phyloP scores from a whole-genome alignment of 139 green algal genomes.

The Auxenochlorella protothecoides region DNA sequence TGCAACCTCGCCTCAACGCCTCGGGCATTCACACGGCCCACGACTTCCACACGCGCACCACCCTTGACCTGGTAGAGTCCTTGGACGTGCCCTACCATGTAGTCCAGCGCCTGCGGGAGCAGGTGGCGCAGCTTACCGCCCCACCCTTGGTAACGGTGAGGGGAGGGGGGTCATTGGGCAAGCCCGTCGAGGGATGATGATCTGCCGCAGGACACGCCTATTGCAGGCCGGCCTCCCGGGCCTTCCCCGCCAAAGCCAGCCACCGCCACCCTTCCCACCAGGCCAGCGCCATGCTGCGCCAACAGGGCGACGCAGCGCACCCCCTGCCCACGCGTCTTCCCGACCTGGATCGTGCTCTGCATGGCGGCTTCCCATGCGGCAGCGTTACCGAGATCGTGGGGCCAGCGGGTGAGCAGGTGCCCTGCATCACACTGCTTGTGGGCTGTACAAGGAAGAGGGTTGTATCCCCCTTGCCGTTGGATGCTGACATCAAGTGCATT shows the following conservation, averaged over 20 bases:
- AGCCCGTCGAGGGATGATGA: neutral
- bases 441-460: too few relatives aligned
- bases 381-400: slow-evolving; percentile 54
- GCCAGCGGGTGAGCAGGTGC: slow-evolving; percentile 1
- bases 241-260: neutral
- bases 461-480: too few relatives aligned
- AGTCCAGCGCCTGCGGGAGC: slow-evolving; percentile 2
- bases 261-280: neutral
- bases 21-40: slow-evolving; percentile 6
- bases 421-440: too few relatives aligned
- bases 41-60: slow-evolving; percentile 21
- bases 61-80: slow-evolving; percentile 32
- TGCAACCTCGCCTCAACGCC: too few relatives aligned
- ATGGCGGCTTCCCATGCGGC: slow-evolving; percentile 29
- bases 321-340: neutral
- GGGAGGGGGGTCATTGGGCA: neutral
- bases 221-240: neutral
- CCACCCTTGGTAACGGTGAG: slow-evolving; percentile 18
- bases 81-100: slow-evolving; percentile 21
- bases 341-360: slow-evolving; percentile 31
- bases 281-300: too few relatives aligned
- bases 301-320: too few relatives aligned
- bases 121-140: slow-evolving; percentile 4
- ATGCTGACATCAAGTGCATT: too few relatives aligned
- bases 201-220: neutral